phyloP scores from a whole-genome alignment of 306 rosid genomes.

The Cucumis melo region DNA sequence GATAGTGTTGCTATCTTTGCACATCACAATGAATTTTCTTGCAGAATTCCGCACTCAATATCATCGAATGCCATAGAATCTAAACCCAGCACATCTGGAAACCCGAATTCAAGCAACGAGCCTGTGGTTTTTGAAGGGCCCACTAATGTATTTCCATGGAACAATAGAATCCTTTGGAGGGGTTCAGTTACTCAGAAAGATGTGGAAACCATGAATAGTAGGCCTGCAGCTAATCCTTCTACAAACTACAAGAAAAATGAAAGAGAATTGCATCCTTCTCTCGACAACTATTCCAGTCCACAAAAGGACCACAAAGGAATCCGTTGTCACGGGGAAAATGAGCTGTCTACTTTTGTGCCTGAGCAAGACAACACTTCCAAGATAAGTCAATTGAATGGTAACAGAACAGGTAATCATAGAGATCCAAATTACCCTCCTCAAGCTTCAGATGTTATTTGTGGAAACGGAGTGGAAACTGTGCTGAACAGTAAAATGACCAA shows the following conservation, averaged over 20 bases:
- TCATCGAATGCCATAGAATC: slow-evolving; percentile 28
- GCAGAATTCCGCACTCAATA: slow-evolving; percentile 16
- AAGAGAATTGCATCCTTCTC: slow-evolving; percentile 46
- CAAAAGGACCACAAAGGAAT: slow-evolving; percentile 28
- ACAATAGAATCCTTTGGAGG: slow-evolving; percentile 21
- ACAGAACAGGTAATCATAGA: slow-evolving; percentile 23
- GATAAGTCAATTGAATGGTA: slow-evolving; percentile 31
- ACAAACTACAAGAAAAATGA: slow-evolving; percentile 23
- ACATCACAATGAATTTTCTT: slow-evolving; percentile 18
- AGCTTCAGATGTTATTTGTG: slow-evolving; percentile 12
- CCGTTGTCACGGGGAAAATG: slow-evolving; percentile 32
- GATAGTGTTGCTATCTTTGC: slow-evolving; percentile 18
- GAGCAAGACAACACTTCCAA: slow-evolving; percentile 35
- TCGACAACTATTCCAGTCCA: slow-evolving; percentile 26
- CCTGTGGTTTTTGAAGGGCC: slow-evolving; percentile 23
- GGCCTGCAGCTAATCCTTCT: slow-evolving; percentile 19
- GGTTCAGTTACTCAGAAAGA: slow-evolving; percentile 24
- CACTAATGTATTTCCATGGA: slow-evolving; percentile 23
- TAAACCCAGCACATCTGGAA: slow-evolving; percentile 29
- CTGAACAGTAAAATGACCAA: slow-evolving; percentile 18
- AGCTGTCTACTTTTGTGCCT: slow-evolving; percentile 25
- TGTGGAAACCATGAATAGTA: slow-evolving; percentile 26
- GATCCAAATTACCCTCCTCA: slow-evolving; percentile 24
- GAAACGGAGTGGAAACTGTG: slow-evolving; percentile 22
- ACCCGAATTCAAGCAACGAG: slow-evolving; percentile 33